A percentile compares a stretch with the other conserved stretches of the same genome.
Conservation (phyloP, 768 basidiomycete genomes). For the Xerocomus potaroensis region DNA sequence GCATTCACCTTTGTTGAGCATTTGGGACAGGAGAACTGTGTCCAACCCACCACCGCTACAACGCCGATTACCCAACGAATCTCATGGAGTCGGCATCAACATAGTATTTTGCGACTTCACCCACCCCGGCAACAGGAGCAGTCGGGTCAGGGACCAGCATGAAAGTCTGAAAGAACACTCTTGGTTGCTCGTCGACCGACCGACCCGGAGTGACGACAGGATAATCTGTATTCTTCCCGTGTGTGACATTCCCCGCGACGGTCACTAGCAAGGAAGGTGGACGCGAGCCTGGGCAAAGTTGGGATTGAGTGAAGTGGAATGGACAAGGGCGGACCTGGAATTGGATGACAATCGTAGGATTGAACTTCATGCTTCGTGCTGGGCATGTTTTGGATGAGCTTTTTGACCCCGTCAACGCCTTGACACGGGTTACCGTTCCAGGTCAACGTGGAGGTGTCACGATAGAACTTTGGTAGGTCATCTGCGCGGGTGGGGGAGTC, state of each 20-base stretch:
- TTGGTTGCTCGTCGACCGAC: conserved; percentile 69
- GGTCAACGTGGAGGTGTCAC: conserved; percentile 66
- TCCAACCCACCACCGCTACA: background rate
- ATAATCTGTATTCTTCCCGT: conserved; percentile 61
- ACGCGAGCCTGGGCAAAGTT: conserved; percentile 51
- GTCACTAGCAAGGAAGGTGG: conserved; percentile 77
- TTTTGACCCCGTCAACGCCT: conserved; percentile 63
- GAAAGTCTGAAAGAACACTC: conserved; percentile 86
- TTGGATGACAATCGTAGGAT: conserved; percentile 87
- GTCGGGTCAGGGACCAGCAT: conserved; percentile 75
- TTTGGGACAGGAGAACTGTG: background rate
- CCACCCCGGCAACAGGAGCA: conserved; percentile 58
- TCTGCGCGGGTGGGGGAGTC: conserved; percentile 74
- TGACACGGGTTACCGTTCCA: conserved; percentile 86
- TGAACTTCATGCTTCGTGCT: conserved; percentile 79
- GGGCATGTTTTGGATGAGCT: conserved; percentile 70
- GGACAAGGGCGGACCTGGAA: conserved; percentile 54
- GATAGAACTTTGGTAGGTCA: conserved; percentile 79
- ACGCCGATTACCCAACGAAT: conserved; percentile 64
- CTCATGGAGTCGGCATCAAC: conserved; percentile 74
- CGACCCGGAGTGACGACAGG: conserved; percentile 45
- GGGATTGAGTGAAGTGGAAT: conserved; percentile 7
- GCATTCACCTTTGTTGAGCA: no score
- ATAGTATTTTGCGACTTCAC: conserved; percentile 79
- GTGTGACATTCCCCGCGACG: conserved; percentile 75